These are phyloP conservation scores for Stachybotrys echinatus DNA, from an alignment of 2,329 filamentous ascomycete species.

Conservation along the genomic window DNA sequence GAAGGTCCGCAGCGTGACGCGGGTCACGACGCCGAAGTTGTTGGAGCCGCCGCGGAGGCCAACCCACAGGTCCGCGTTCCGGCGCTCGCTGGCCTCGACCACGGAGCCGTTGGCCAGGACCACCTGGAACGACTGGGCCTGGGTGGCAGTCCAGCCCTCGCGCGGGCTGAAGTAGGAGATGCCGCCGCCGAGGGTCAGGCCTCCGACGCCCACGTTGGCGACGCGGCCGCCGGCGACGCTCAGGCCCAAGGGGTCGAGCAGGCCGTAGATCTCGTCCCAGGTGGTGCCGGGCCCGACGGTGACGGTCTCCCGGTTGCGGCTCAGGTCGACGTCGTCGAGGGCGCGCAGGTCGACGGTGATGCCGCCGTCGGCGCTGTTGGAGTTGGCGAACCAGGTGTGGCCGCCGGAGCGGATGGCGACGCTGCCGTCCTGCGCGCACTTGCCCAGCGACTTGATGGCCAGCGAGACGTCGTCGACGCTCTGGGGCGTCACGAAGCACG, in stretches of 20 bases:
- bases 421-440: not conserved
- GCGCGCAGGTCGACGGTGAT: not conserved
- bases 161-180: constrained; percentile 9
- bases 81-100: constrained; percentile 29
- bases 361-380: not conserved
- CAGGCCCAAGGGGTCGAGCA: constrained; percentile 1
- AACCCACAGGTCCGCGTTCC: constrained; percentile 49
- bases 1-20: constrained; percentile 23
- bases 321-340: not conserved
- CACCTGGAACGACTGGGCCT: constrained; percentile 9
- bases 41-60: constrained; percentile 51
- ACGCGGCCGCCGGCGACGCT: constrained; percentile 2
- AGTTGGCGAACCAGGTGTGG: not conserved
- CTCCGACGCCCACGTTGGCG: constrained; percentile 1
- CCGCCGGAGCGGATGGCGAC: not conserved
- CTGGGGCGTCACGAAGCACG: not conserved
- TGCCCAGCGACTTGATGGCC: not conserved
- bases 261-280: constrained; percentile 2
- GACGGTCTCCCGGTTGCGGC: not conserved
- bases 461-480: not conserved
- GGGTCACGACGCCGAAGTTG: constrained; percentile 51
- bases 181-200: constrained; percentile 9
- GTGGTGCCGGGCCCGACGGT: not conserved
- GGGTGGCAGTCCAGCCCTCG: constrained; percentile 8
- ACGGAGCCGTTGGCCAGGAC: constrained; percentile 17